Percentiles rank a stretch among this genome's conserved stretches.
Evolutionary conservation across 768 basidiomycete species (phyloP).

Genomic region (Suillus variegatus): DNA sequence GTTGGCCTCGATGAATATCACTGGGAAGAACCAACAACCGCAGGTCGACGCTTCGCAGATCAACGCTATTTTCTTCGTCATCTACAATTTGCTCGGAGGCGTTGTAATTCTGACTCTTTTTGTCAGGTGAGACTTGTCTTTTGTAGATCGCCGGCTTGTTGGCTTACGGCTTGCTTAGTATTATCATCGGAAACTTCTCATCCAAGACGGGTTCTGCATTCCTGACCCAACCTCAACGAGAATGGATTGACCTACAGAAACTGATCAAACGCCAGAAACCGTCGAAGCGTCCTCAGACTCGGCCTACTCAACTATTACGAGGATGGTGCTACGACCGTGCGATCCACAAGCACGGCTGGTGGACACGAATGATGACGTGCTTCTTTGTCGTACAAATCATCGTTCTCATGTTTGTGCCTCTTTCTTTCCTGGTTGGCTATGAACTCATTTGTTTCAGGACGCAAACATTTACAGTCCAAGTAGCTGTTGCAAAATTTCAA

Average conservation of each 20-base stretch:
- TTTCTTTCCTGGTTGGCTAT: background rate
- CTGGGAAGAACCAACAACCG: conserved; percentile 69
- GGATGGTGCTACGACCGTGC: conserved; percentile 94
- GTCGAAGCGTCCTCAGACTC: conserved; percentile 71
- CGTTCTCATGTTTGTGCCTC: conserved; percentile 67
- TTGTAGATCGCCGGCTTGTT: background rate
- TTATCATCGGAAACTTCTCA: conserved; percentile 94
- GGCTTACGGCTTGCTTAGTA: conserved; percentile 46
- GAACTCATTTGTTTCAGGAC: conserved; percentile 52
- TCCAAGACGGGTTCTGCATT: conserved; percentile 85
- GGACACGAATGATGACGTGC: conserved; percentile 78
- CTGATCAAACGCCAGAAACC: conserved; percentile 85
- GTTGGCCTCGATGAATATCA: conserved; percentile 76
- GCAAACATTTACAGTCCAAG: conserved; percentile 64
- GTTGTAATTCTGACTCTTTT: conserved; percentile 90
- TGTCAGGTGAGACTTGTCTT: conserved; percentile 62
- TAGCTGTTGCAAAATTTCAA: conserved; percentile 52
- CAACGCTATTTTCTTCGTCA: conserved; percentile 89
- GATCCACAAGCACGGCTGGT: conserved; percentile 90
- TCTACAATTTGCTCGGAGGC: conserved; percentile 89
- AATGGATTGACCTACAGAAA: conserved; percentile 94
- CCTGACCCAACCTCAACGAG: conserved; percentile 81
- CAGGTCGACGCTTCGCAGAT: conserved; percentile 68
- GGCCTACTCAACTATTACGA: conserved; percentile 56
- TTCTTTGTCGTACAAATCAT: conserved; percentile 82